These are phyloP conservation scores for Emergomyces pasteurianus DNA, from an alignment of 2,329 filamentous ascomycete species.

Conservation along the genomic window DNA sequence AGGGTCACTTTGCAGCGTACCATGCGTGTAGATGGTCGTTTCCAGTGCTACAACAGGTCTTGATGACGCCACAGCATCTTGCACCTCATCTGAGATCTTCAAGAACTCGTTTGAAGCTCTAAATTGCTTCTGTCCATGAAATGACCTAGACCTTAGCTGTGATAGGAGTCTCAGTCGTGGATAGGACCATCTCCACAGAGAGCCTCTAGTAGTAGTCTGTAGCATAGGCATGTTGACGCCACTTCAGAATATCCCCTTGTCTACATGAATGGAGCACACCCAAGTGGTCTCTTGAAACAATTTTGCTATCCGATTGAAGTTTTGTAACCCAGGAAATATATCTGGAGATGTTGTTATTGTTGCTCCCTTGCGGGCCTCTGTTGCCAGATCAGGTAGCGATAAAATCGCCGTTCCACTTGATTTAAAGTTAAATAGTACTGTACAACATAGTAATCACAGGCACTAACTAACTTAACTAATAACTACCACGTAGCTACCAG, in stretches of 20 bases:
- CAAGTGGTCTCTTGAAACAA: not conserved
- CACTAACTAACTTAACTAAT: no score
- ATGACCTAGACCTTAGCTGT: not conserved
- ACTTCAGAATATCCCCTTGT: not conserved
- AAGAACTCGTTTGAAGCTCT: constrained; percentile 41
- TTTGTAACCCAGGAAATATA: not conserved
- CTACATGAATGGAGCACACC: not conserved
- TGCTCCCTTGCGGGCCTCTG: not conserved
- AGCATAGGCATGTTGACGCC: not conserved
- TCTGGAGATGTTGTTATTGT: not conserved
- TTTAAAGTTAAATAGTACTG: no score
- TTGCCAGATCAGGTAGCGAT: no score
- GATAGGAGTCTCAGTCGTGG: not conserved
- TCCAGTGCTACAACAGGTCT: constrained; percentile 86
- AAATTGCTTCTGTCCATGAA: not conserved
- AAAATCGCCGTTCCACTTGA: no score
- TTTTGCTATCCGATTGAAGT: not conserved
- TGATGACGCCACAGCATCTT: constrained; percentile 58
- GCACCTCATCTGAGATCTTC: constrained; percentile 69
- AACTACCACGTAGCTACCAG: no score
- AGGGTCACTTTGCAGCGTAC: constrained; percentile 27
- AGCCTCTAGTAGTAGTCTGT: not conserved
- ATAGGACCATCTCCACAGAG: not conserved
- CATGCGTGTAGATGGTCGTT: constrained; percentile 95
- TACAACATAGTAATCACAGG: no score